A percentile compares a stretch with the other conserved stretches of the same genome.
Conservation (phyloP, 176 grass and related monocot species). For the Ananas comosus region DNA sequence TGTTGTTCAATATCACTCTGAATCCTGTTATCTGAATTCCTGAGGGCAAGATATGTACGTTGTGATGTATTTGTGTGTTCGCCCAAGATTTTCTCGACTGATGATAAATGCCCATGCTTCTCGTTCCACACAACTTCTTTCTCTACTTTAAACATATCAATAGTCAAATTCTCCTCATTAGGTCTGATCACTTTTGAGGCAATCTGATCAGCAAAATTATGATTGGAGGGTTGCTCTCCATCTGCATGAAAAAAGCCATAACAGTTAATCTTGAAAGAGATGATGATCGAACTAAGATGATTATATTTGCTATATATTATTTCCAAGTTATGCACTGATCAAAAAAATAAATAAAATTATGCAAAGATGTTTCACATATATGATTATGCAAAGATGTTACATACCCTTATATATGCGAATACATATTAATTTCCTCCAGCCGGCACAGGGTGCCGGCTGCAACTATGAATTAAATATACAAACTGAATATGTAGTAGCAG, state of each 20-base stretch:
- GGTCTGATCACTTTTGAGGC: slow-evolving; percentile 4
- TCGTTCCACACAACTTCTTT: background rate
- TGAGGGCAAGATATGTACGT: background rate
- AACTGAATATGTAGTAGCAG: no score
- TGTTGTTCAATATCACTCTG: background rate
- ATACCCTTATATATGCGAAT: no score
- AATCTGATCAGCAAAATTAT: background rate
- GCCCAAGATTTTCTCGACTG: background rate
- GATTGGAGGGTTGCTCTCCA: background rate
- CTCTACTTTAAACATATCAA: background rate
- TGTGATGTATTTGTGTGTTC: background rate
- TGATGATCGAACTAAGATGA: no score
- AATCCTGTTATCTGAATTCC: background rate
- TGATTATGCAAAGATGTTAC: no score
- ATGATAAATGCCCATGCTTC: background rate
- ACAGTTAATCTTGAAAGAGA: background rate
- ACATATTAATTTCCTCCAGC: no score
- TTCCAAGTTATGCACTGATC: no score
- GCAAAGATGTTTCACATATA: no score
- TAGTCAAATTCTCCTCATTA: background rate
- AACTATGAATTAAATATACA: no score
- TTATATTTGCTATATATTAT: no score
- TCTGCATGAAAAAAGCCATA: background rate
- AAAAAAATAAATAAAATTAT: no score
- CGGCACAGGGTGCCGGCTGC: no score